These are phyloP conservation scores for Fallopia convolvulus DNA, from an alignment of 148 eudicot genomes.

Conservation along the genomic window DNA sequence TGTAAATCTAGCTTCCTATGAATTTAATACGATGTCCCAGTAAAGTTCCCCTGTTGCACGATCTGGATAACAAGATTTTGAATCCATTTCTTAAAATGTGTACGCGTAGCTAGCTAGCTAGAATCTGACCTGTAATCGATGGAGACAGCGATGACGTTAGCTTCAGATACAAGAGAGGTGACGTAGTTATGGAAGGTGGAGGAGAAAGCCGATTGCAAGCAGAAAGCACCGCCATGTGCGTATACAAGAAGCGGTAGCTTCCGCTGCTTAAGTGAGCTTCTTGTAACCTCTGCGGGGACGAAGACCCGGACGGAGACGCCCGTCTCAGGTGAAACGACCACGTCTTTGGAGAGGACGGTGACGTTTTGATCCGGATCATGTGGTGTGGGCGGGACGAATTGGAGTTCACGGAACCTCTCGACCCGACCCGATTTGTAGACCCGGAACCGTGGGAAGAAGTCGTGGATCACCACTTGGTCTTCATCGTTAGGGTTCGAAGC, in stretches of 20 bases:
- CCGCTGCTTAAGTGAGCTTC: neutral
- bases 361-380: conserved; percentile 20
- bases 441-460: conserved; percentile 38
- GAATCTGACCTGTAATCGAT: neutral
- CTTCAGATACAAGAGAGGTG: neutral
- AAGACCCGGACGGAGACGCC: conserved; percentile 29
- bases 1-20: too few species aligned
- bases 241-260: conserved; percentile 1
- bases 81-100: too few species aligned
- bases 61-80: too few species aligned
- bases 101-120: neutral
- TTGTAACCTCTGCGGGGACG: conserved; percentile 11
- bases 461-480: conserved; percentile 20
- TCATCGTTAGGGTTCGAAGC: neutral
- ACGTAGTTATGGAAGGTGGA: neutral
- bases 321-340: conserved; percentile 17
- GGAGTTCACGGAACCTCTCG: conserved; percentile 18
- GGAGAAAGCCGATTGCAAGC: conserved; percentile 7
- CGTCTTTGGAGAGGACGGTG: conserved; percentile 33
- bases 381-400: conserved; percentile 14
- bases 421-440: conserved; percentile 33
- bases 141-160: conserved; percentile 7
- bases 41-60: too few species aligned
- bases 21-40: too few species aligned
- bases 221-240: conserved; percentile 9